Evolutionary conservation across 2,329 filamentous ascomycete species (phyloP).

Genomic region (Hymenoscyphus salicellus): DNA sequence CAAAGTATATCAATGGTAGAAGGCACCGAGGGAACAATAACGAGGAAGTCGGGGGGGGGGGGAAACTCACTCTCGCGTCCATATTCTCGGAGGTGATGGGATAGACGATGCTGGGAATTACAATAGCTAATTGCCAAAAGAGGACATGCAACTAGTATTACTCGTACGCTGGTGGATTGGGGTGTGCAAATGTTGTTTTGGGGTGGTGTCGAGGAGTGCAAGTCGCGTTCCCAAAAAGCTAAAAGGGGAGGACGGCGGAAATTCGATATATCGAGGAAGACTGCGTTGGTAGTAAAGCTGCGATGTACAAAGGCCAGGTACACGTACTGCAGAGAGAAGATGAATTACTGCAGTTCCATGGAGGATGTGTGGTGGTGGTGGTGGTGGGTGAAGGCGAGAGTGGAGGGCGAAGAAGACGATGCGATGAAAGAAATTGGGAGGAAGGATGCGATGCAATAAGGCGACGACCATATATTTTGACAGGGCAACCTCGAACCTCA

Average conservation of each 20-base stretch:
- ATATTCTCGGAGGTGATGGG: constrained; percentile 34
- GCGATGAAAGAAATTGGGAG: constrained; percentile 14
- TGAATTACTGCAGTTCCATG: constrained; percentile 18
- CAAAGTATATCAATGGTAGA: constrained; percentile 4
- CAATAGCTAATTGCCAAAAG: constrained; percentile 24
- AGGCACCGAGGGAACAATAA: constrained; percentile 11
- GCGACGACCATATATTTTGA: not conserved
- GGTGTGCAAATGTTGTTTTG: constrained; percentile 16
- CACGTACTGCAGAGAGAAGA: constrained; percentile 12
- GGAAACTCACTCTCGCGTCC: constrained; percentile 42
- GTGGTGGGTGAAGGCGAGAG: constrained; percentile 1
- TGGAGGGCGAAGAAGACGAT: constrained; percentile 7
- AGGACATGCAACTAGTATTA: constrained; percentile 12
- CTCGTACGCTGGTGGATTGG: constrained; percentile 11
- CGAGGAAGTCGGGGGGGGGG: constrained; percentile 7
- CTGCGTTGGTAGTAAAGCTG: constrained; percentile 9
- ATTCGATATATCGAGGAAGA: constrained; percentile 14
- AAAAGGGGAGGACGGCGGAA: constrained; percentile 18
- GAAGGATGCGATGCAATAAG: not conserved
- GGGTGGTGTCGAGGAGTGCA: constrained; percentile 6
- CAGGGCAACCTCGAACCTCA: constrained; percentile 6
- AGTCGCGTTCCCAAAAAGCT: constrained; percentile 31
- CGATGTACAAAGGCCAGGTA: constrained; percentile 11
- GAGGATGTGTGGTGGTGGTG: not conserved
- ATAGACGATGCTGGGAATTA: constrained; percentile 17